Percentiles rank a stretch among this genome's conserved stretches.
Evolutionary conservation across 345 rosid species (phyloP).

Genomic region (Hirschfeldia incana): DNA sequence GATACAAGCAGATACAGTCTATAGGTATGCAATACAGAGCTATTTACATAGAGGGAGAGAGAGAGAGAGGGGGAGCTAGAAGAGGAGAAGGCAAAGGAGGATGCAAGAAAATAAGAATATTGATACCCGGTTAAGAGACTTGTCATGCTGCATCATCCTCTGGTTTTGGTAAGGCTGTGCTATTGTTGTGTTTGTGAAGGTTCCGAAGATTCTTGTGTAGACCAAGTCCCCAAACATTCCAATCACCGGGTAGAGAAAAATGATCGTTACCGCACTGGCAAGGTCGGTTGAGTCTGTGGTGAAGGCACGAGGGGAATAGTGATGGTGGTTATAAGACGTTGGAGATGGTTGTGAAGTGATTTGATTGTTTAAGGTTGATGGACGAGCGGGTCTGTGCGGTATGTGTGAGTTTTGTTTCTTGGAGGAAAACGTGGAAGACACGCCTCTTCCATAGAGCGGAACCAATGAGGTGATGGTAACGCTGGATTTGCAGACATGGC

Average conservation of each 20-base stretch:
- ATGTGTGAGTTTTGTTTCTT: constrained; percentile 34
- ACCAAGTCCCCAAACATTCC: constrained; percentile 70
- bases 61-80: constrained; percentile 20
- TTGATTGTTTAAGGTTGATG: constrained; percentile 25
- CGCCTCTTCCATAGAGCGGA: constrained; percentile 86
- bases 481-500: constrained; percentile 85
- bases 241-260: constrained; percentile 49
- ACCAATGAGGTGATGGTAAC: constrained; percentile 66
- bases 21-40: constrained; percentile 23
- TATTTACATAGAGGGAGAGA: constrained; percentile 24
- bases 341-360: constrained; percentile 19
- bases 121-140: constrained; percentile 74
- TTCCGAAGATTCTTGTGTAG: constrained; percentile 50
- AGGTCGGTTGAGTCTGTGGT: constrained; percentile 45
- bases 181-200: constrained; percentile 52
- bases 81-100: constrained; percentile 62
- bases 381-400: constrained; percentile 61
- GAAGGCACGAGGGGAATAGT: constrained; percentile 41
- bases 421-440: constrained; percentile 35
- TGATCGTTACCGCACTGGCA: constrained; percentile 46
- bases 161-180: constrained; percentile 53
- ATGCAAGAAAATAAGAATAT: constrained; percentile 75
- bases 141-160: constrained; percentile 63
- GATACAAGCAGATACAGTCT: constrained; percentile 10
- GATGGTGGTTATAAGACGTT: constrained; percentile 19